Evolutionary conservation across 2,329 filamentous ascomycete genomes (phyloP).

Genomic region (Sporothrix mexicana): DNA sequence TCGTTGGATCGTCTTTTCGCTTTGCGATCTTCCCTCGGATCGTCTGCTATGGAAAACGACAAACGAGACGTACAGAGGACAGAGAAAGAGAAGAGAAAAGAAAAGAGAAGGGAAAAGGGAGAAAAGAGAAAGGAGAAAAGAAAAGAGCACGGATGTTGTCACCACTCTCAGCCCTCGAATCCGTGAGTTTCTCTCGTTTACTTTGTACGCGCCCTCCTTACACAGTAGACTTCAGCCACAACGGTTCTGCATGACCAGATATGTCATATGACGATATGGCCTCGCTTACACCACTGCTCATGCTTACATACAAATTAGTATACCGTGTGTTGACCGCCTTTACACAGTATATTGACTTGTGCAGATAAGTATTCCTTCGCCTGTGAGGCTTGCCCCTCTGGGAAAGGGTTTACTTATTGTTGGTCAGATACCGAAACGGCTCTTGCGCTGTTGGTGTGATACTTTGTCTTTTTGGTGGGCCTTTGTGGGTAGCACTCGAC

Average conservation of each 20-base stretch:
- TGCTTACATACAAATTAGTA: background rate
- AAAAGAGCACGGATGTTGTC: background rate
- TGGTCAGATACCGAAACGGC: constrained; percentile 2
- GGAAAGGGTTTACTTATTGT: constrained; percentile 4
- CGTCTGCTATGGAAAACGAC: constrained; percentile 18
- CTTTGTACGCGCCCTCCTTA: too few species aligned
- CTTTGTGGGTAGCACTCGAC: too few species aligned
- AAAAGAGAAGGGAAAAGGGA: background rate
- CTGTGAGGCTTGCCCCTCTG: background rate
- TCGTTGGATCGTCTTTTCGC: background rate
- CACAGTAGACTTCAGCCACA: too few species aligned
- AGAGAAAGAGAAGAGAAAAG: background rate
- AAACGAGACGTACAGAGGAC: background rate
- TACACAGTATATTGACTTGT: background rate
- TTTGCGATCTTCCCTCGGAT: background rate
- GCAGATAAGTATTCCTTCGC: background rate
- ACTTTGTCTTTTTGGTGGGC: background rate
- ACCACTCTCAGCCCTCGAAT: too few species aligned
- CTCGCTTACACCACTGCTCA: background rate
- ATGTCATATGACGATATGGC: background rate
- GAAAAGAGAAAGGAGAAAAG: background rate
- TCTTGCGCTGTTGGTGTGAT: background rate
- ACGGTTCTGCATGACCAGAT: background rate
- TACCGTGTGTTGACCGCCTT: background rate
- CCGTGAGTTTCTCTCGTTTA: too few species aligned